Evolutionary conservation across 352 stramenopile species (phyloP), one percentile per base, ranked within the genome.

Genomic region (Phytophthora vignae): DNA sequence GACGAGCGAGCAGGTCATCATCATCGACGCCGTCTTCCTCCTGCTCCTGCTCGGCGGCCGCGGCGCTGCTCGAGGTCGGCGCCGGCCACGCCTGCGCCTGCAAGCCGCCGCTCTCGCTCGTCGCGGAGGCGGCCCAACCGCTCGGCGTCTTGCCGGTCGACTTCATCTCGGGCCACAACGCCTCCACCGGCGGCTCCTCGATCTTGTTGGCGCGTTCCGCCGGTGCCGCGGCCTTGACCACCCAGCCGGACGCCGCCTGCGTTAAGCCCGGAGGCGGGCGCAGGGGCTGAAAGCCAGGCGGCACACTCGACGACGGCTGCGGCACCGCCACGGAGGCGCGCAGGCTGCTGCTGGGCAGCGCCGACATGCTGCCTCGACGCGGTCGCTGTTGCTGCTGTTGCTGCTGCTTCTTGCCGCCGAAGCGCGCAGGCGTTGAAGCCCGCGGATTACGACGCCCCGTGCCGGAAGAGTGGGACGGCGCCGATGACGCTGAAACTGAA

Each of bases 101-200:
- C 53, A 67, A 64, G 25, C 10, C 17, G 33, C 25, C 9, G 17
- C 55, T 57, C 48, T 63, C 59, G 17, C 12, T 57, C 66, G 60
- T 53, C 40, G 59, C 56, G 25, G 54, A 11, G 22, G 66, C 42
- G n/a, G 48, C 17, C 74, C 74, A 81, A 31, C 65, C 69, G 46
- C 50, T 76, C 9, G 66, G 58, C 22, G 57, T 64, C 55, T 71
- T 71, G 48, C 9, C 33, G 9, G 54, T 63, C 27, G 65, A 15
- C 55, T 70, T 71, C 36, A 78, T 55, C 38, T 76, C 60, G 9
- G 70, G 70, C 74, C 74, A 81, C 59, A 81, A 56, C 55, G 70
- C 70, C 27, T 74, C 67, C 14, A 81, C 74, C 15, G 74, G 74
- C 11, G 65, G 70, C 55, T 81, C 74, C 44, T 60, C 70, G 21